These are phyloP conservation scores for Crucihimalaya himalaica DNA, from an alignment of 345 rosid genomes.

Conservation along the genomic window DNA sequence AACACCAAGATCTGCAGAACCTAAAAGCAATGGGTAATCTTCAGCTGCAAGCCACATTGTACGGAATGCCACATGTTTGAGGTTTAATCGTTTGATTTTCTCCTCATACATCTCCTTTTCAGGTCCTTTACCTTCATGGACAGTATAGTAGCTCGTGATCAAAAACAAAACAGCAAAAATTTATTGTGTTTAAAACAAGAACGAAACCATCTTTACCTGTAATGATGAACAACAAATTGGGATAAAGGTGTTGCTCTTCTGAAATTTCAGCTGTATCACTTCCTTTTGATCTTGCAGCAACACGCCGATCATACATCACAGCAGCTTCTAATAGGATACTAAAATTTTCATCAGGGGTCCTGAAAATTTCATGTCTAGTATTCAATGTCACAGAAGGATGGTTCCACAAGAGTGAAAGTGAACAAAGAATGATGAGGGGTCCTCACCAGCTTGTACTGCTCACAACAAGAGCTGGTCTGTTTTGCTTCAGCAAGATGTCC, in stretches of 20 bases:
- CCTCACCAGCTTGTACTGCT: conserved; percentile 99
- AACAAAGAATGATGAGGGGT: conserved; percentile 25
- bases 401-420: conserved; percentile 15
- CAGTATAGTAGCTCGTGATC: neutral
- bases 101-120: conserved; percentile 85
- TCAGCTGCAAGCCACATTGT: conserved; percentile 97
- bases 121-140: conserved; percentile 84
- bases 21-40: conserved; percentile 92
- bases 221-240: conserved; percentile 80
- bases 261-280: conserved; percentile 58
- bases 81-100: conserved; percentile 73
- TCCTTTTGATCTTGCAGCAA: conserved; percentile 75
- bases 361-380: conserved; percentile 40
- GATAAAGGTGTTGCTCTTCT: conserved; percentile 58
- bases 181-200: neutral
- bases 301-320: conserved; percentile 93
- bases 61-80: conserved; percentile 86
- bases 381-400: conserved; percentile 16
- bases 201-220: conserved; percentile 56
- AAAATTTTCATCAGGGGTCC: conserved; percentile 99
- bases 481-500: conserved; percentile 55
- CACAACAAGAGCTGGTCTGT: conserved; percentile 89
- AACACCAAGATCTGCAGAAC: conserved; percentile 95
- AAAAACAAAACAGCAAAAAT: conserved; percentile 3
- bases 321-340: conserved; percentile 95